These are phyloP conservation scores for Xylaria bambusicola DNA, from an alignment of 495 filamentous ascomycete genomes.

Conservation along the genomic window DNA sequence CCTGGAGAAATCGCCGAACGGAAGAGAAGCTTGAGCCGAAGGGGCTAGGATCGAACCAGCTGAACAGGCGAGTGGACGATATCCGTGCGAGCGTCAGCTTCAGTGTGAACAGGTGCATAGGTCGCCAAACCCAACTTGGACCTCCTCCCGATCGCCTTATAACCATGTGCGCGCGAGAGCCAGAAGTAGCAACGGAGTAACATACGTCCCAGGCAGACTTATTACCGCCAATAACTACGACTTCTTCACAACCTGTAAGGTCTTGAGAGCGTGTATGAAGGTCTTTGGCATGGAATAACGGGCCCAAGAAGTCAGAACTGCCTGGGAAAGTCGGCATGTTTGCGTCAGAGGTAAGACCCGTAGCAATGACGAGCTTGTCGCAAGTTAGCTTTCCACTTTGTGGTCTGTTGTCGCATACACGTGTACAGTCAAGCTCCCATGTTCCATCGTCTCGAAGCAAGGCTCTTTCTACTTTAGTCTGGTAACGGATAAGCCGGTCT, in stretches of 20 bases:
- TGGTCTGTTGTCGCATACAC: neutral
- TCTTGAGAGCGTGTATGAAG: slow-evolving; percentile 39
- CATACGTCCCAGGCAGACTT: slow-evolving; percentile 72
- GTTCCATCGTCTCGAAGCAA: slow-evolving; percentile 39
- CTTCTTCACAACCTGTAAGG: slow-evolving; percentile 37
- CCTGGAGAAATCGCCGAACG: slow-evolving; percentile 58
- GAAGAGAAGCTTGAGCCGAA: slow-evolving; percentile 60
- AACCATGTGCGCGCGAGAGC: slow-evolving; percentile 60
- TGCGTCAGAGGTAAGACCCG: slow-evolving; percentile 64
- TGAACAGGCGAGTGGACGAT: slow-evolving; percentile 61
- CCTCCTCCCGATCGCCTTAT: slow-evolving; percentile 42
- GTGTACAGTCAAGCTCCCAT: slow-evolving; percentile 42
- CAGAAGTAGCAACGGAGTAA: slow-evolving; percentile 58
- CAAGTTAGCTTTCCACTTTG: slow-evolving; percentile 1
- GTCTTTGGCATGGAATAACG: slow-evolving; percentile 61
- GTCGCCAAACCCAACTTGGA: slow-evolving; percentile 60
- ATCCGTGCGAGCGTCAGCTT: slow-evolving; percentile 46
- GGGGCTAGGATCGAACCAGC: slow-evolving; percentile 66
- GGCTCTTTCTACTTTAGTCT: slow-evolving; percentile 49
- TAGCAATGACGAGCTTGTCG: slow-evolving; percentile 65
- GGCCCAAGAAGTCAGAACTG: slow-evolving; percentile 50
- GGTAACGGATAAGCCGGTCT: slow-evolving; percentile 45
- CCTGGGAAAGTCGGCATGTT: slow-evolving; percentile 55
- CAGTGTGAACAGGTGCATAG: neutral
- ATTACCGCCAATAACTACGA: slow-evolving; percentile 63